phyloP scores from a whole-genome alignment of 225 moss, liverwort and hornwort genomes.

The Climacium dendroides region DNA sequence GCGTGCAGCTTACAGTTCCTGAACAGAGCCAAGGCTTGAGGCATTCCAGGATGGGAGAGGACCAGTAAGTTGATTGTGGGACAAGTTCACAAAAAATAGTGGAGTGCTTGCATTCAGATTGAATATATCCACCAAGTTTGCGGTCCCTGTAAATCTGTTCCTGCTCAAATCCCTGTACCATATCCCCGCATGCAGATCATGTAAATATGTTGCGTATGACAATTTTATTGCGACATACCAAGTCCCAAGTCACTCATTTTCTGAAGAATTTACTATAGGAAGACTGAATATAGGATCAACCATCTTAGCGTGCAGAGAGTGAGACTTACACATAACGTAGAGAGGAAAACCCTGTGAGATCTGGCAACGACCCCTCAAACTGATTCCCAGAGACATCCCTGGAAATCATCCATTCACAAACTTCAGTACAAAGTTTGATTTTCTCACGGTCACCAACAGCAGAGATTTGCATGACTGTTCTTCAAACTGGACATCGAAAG shows the following conservation, averaged over 20 bases:
- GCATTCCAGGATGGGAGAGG: background rate
- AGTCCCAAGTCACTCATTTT: background rate
- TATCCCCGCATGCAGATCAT: background rate
- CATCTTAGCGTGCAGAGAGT: background rate
- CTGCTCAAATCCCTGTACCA: background rate
- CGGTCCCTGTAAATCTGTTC: background rate
- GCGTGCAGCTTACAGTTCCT: background rate
- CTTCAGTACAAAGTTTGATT: background rate
- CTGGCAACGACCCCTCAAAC: background rate
- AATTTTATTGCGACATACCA: background rate
- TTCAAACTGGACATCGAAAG: background rate
- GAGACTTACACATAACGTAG: background rate
- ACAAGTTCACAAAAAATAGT: background rate
- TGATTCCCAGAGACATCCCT: slow-evolving; percentile 16
- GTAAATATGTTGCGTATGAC: background rate
- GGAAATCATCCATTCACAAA: background rate
- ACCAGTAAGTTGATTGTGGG: background rate
- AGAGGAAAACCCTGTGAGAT: background rate
- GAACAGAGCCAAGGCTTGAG: background rate
- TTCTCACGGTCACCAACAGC: background rate
- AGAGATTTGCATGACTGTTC: background rate
- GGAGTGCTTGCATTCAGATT: background rate
- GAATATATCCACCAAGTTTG: background rate
- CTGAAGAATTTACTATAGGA: background rate
- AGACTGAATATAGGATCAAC: background rate